These are phyloP conservation scores for Neofusicoccum laricinum DNA, from an alignment of 2,329 filamentous ascomycete species.

Conservation along the genomic window DNA sequence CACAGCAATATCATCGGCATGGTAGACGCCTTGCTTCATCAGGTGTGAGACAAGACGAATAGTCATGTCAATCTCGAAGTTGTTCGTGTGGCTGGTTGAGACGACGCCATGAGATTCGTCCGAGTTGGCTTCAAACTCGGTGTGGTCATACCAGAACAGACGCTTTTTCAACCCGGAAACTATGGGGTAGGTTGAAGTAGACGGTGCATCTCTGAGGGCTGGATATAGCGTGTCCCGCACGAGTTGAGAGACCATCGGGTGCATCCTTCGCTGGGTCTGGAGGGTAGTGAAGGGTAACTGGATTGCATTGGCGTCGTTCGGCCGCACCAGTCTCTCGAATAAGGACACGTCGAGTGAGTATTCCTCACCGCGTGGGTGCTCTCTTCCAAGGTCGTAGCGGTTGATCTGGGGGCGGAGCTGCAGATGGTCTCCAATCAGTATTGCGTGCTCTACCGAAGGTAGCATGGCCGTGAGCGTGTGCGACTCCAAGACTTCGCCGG, in stretches of 20 bases:
- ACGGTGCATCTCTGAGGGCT: slow-evolving; percentile 49
- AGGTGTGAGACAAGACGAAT: slow-evolving; percentile 63
- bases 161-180: slow-evolving; percentile 54
- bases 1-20: slow-evolving; percentile 62
- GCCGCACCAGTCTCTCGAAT: slow-evolving; percentile 57
- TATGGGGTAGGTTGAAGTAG: slow-evolving; percentile 39
- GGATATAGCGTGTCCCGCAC: slow-evolving; percentile 59
- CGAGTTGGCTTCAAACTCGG: slow-evolving; percentile 40
- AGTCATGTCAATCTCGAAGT: slow-evolving; percentile 63
- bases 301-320: neutral
- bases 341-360: slow-evolving; percentile 59
- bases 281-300: slow-evolving; percentile 32
- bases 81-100: slow-evolving; percentile 52
- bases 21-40: slow-evolving; percentile 62
- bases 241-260: slow-evolving; percentile 59
- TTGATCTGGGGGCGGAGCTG: slow-evolving; percentile 60
- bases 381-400: slow-evolving; percentile 53
- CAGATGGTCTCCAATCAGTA: slow-evolving; percentile 63
- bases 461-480: slow-evolving; percentile 60
- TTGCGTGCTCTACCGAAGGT: slow-evolving; percentile 58
- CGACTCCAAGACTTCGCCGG: slow-evolving; percentile 65
- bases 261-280: slow-evolving; percentile 63
- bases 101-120: neutral
- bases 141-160: slow-evolving; percentile 64
- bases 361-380: slow-evolving; percentile 46